Evolutionary conservation across 1,139 yeast genomes (phyloP).

Genomic region (Suhomyces terraborum): DNA sequence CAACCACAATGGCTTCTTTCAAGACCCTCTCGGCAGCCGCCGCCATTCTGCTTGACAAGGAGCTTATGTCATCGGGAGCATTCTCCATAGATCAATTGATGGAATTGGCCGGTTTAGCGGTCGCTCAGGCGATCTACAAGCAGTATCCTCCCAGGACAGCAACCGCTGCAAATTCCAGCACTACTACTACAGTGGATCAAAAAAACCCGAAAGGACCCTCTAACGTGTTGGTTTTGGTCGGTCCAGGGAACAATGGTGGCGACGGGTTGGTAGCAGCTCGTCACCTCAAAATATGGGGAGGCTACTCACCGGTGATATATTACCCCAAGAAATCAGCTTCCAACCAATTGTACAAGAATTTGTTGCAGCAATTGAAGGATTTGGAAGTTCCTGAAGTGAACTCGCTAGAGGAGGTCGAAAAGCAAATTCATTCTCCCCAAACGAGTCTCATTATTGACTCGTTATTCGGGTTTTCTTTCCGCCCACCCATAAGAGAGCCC

Average conservation of each 20-base stretch:
- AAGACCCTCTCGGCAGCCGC: conserved; percentile 54
- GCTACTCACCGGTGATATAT: conserved; percentile 69
- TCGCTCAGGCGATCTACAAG: conserved; percentile 79
- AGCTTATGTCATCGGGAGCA: conserved; percentile 81
- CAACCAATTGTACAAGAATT: conserved; percentile 42
- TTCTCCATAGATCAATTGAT: conserved; percentile 91
- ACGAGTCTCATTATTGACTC: conserved; percentile 64
- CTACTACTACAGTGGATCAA: conserved; percentile 22
- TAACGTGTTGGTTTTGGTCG: conserved; percentile 69
- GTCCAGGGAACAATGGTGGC: conserved; percentile 97
- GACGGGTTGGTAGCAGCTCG: conserved; percentile 96
- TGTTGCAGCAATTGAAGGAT: conserved; percentile 61
- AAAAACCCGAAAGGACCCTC: conserved; percentile 1
- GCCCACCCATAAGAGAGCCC: conserved; percentile 84
- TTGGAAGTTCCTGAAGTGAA: conserved; percentile 51
- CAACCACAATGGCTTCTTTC: conserved; percentile 5
- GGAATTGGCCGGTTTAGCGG: conserved; percentile 96
- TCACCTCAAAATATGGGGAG: conserved; percentile 74
- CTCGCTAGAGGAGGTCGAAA: conserved; percentile 38
- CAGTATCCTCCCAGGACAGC: conserved; percentile 55
- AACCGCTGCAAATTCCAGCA: conserved; percentile 10
- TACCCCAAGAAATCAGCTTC: conserved; percentile 63
- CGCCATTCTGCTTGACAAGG: conserved; percentile 81
- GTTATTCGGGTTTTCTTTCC: conserved; percentile 89
- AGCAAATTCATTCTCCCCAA: conserved; percentile 23